Base-by-base conservation (phyloP, 2,329 filamentous ascomycete species). In the Scedosporium minutisporum region DNA sequence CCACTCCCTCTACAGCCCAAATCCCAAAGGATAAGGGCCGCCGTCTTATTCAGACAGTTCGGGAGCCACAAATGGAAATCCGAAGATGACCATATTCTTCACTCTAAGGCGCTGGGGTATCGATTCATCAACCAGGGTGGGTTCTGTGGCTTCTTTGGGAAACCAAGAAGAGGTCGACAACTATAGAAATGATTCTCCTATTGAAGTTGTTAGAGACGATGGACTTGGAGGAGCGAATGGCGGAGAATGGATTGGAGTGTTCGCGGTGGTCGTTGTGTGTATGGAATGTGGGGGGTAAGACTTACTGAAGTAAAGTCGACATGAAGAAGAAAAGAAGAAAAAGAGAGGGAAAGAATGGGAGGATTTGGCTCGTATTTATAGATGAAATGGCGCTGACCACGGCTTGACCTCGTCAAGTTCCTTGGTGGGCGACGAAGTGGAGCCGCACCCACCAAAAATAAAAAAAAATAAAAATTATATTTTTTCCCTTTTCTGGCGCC, bases 121-220 rank as follows among this genome's bases (percentile, higher is more conserved):
- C 90, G 71, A 78, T 77, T 96, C 91, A 95, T 96, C 91, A 90
- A 89, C 90, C 90, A 91, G 90, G 89, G 87, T 93, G 85, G 86
- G 86, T 85, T 91, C 88, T 93, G 89, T 91, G 85, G 90, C 92
- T 96, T 83, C 82, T 89, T 84, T 92, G 84, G 86, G 86, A 85
- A 93, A 88, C 87, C 91, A 88, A 95, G 90, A 91, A 87, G 83
- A 82, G 84, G 89, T 92, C 87, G 87, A 90, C 83, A 87, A 93
- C 91, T 96, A 92, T 93, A 96, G 89, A 96, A 96, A 90, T 91
- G 90, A 93, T 93, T 93, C 90, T 91, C 78, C 74, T 80, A 74
- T 67, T 67, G 68, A 46, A 41, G 62, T 65, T 63, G 67, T 71
- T 67, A 71, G 69, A 10, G 27, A 14, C 27, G 12, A n/a, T 48